These are phyloP conservation scores for Fraxinus angustifolia DNA, from an alignment of 305 asterid species.

Conservation along the genomic window DNA sequence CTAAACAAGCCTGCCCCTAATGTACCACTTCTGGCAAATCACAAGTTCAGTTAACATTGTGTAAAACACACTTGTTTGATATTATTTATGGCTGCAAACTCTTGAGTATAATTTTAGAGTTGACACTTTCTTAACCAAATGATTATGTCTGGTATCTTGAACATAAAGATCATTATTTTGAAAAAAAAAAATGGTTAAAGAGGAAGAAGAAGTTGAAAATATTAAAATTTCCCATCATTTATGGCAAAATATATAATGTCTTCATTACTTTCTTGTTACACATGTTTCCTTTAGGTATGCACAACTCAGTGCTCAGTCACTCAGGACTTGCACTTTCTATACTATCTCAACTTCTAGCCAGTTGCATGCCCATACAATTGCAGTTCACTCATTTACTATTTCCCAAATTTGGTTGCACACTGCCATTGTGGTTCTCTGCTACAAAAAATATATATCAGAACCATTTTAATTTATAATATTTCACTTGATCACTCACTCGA, in stretches of 20 bases:
- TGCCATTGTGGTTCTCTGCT: background rate
- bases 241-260: background rate
- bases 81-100: background rate
- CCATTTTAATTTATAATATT: background rate
- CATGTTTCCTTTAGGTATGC: constrained; percentile 7
- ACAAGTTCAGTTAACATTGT: background rate
- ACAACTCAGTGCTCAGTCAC: background rate
- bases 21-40: background rate
- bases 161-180: background rate
- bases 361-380: background rate
- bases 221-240: background rate
- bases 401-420: background rate
- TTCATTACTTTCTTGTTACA: background rate
- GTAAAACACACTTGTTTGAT: background rate
- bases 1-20: background rate
- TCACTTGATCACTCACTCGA: background rate
- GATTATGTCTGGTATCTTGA: background rate
- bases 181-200: background rate
- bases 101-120: background rate
- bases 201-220: constrained; percentile 8
- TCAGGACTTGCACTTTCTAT: background rate
- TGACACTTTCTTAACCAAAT: background rate
- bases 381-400: background rate
- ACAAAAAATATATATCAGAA: background rate
- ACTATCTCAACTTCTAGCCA: constrained; percentile 1